Conservation (phyloP, 257 asterid species). For the Capsicum rhomboideum region DNA sequence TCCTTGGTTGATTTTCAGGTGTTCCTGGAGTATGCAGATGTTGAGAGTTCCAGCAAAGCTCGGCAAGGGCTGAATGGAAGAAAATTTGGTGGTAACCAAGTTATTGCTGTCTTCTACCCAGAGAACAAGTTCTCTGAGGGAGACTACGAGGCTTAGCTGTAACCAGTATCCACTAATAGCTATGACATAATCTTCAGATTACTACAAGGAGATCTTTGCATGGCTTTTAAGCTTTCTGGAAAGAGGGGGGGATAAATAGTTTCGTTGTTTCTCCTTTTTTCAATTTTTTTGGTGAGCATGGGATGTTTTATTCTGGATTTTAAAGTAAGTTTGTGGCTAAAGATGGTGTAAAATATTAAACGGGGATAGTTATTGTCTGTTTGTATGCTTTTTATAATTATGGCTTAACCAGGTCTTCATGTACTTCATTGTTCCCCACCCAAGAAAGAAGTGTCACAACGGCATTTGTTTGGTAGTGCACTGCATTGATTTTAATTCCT, state of each 20-base stretch:
- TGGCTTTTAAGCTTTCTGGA: not conserved
- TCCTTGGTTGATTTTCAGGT: constrained; percentile 32
- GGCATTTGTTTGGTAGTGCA: not conserved
- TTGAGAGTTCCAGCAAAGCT: constrained; percentile 71
- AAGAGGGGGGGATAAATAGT: not conserved
- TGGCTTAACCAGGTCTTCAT: not conserved
- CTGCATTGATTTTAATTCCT: not conserved
- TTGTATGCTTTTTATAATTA: not conserved
- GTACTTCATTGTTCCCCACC: not conserved
- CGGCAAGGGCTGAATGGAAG: constrained; percentile 78
- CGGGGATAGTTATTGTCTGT: not conserved
- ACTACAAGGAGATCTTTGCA: not conserved
- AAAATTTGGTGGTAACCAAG: constrained; percentile 84
- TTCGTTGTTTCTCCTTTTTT: not conserved
- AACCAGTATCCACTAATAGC: not conserved
- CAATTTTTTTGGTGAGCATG: not conserved
- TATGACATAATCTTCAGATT: not conserved
- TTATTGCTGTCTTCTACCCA: constrained; percentile 73
- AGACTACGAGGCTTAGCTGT: constrained; percentile 59
- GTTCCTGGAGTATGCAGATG: constrained; percentile 71
- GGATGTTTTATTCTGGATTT: not conserved
- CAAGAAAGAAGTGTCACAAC: too few relatives aligned
- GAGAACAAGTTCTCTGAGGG: constrained; percentile 77
- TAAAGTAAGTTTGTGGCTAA: not conserved
- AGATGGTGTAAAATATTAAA: not conserved